Evolutionary conservation across 257 asterid species (phyloP), one percentile per base, ranked within the genome.

Genomic region (Capsicum chinense): DNA sequence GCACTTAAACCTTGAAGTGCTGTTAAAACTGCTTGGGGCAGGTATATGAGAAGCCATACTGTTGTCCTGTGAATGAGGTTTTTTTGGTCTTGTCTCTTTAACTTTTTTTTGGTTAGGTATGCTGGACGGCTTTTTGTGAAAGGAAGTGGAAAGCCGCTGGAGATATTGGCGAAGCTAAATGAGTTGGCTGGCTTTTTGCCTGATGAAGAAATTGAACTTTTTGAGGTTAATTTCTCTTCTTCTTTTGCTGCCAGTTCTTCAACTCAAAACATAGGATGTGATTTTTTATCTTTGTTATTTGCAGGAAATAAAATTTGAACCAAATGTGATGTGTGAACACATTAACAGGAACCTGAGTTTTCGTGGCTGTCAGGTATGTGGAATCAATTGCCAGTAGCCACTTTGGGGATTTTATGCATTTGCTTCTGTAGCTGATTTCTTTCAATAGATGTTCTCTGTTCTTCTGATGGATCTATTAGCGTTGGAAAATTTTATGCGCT

Each of bases 271-370:
- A 21, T 83, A 26, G 15, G 70, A 42, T 73, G 63, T 37, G 63
- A n/a, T 84, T 79, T 69, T 78, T 76, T 37, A 42, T 57, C 54
- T 26, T 60, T 44, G 44, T 85, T 76, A 68, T 81, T 86, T 80
- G 76, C 90, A 94, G 98, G 97, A 94, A 91, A 93, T 94, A 79
- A 92, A 94, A 89, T 91, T 89, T 70, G 97, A 94, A 63, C 98
- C 98, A 42, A 88, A 84, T 86, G 95, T 94, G 83, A 92, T 92
- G 97, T 92, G 97, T 83, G 95, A 94, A 84, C 92, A 83, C 88
- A 87, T 94, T 84, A 92, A 92, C 89, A 92, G 88, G 91, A 91
- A 86, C 81, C 80, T 86, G 13, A 86, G 86, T 85, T 94, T 92
- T 83, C 94, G 93, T 58, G 56, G 37, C 83, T 87, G 92, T 88